Evolutionary conservation across 306 rosid genomes (phyloP), one percentile per base, ranked within the genome.

Genomic region (Castanea mollissima): DNA sequence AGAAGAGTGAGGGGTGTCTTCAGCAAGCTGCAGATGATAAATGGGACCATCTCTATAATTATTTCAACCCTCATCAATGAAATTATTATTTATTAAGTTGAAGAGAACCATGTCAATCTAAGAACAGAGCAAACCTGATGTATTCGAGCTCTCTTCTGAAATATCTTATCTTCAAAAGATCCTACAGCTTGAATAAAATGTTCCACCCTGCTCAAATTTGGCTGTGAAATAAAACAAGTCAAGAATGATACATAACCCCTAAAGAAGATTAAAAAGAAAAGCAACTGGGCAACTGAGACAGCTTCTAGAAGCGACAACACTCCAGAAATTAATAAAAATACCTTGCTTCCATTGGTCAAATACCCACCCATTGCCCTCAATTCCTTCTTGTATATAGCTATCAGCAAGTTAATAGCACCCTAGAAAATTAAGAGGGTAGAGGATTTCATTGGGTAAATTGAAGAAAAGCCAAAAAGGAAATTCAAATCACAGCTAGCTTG

Each of bases 111-210:
- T 2, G 25, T 11, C 46, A 70, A 21, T 34, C 31, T 23, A 73
- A 20, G 34, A 57, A 70, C 38, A n/a, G 16, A 77, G 71, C 76
- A 80, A 58, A 96, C 99, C 99, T 90, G 97, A 80, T 96, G 92
- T 81, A 91, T 51, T 55, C 93, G 88, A 59, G 91, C 93, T 83
- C 99, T 90, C 88, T 93, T 96, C 84, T 90, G 97, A 82, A 96
- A 96, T 76, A 96, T 96, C 57, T 77, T 90, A 81, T 93, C 99
- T 80, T 96, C 99, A 55, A 84, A 91, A 63, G 93, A 80, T 78
- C 99, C 99, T 67, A 96, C 90, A 62, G 99, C 97, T 86, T 93
- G 98, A 86, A 96, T 96, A 82, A 93, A 96, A 76, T 86, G 93
- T 77, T 93, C 97, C 77, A 96, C 99, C 76, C 83, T 75, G 54